Percentiles rank a stretch among this genome's conserved stretches.
phyloP scores from a whole-genome alignment of 2,329 filamentous ascomycete species.

The Aspergillus novofumigatus region DNA sequence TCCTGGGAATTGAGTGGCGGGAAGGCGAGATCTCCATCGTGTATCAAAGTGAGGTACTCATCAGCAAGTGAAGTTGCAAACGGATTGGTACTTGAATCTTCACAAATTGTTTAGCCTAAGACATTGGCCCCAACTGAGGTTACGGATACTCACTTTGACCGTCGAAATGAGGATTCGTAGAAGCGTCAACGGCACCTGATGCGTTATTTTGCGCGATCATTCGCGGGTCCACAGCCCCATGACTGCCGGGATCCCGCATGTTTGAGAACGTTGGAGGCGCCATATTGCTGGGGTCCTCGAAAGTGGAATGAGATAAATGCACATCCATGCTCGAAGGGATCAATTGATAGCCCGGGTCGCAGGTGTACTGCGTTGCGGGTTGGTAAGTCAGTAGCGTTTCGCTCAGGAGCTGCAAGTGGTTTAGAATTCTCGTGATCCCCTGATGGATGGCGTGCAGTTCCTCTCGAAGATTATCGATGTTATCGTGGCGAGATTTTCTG shows the following conservation, averaged over 20 bases:
- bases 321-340: slow-evolving; percentile 6
- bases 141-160: slow-evolving; percentile 1
- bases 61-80: neutral
- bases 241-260: neutral
- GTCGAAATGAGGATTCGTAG: neutral
- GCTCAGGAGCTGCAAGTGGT: neutral
- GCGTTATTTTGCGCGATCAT: neutral
- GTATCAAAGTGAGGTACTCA: neutral
- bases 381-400: slow-evolving; percentile 1
- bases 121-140: neutral
- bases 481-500: slow-evolving; percentile 1
- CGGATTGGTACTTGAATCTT: neutral
- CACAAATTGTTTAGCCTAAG: neutral
- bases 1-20: neutral
- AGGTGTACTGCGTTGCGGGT: neutral
- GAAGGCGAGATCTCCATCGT: neutral
- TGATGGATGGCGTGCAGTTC: slow-evolving; percentile 7
- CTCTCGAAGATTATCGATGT: slow-evolving; percentile 2
- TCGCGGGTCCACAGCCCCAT: neutral
- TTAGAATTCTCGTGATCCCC: slow-evolving; percentile 2
- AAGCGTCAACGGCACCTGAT: neutral
- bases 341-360: neutral
- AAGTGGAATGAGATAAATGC: neutral
- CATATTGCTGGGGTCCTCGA: slow-evolving; percentile 4
- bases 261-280: neutral